Base-by-base conservation (phyloP, 2,329 filamentous ascomycete species). In the Lizonia empirigonia region DNA sequence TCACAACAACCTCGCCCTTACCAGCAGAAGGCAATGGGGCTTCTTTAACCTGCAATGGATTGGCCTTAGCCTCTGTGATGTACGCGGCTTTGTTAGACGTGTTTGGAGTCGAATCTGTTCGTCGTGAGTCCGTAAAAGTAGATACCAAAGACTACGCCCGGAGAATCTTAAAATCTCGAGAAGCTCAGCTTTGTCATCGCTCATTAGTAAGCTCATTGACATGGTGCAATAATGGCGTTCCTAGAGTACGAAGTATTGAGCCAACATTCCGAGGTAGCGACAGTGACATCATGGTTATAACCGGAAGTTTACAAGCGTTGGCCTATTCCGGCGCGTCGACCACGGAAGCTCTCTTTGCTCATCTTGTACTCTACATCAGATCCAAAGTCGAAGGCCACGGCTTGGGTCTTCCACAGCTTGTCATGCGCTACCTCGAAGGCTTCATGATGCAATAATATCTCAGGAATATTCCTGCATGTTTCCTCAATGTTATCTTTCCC, bases 71-170 rank as follows among this genome's bases (percentile, higher is more conserved):
- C 47, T 60, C 65, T 15, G 57, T 62, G 51, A 72, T 63, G 58
- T 63, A 72, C 5, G 66, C 67, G 49, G 67, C 69, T 64, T 69
- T 55, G 58, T 71, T 72, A 8, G 60, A 64, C 66, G 68, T 69
- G 22, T 18, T 42, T 32, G 4, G 5, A 18, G 2, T 13, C 13
- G 10, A 15, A 38, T 54, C 23, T n/a, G 13, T 39, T 20, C 13
- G 5, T 23, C 15, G n/a, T 45, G 32, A 22, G 12, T 40, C 16
- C 15, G 12, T 35, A 20, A 12, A 19, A 26, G 7, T 33, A 5
- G 5, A 10, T 15, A 5, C 8, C 6, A 8, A 7, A 23, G 34
- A 22, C 13, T 15, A n/a, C 12, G 12, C 9, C 20, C 12, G 34
- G 23, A n/a, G 34, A 36, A 15, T 22, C 19, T 18, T 18, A n/a